Percentiles rank a stretch among this genome's conserved stretches.
phyloP scores from a whole-genome alignment of 2,329 filamentous ascomycete species.

The Dactylellina parvicollis region DNA sequence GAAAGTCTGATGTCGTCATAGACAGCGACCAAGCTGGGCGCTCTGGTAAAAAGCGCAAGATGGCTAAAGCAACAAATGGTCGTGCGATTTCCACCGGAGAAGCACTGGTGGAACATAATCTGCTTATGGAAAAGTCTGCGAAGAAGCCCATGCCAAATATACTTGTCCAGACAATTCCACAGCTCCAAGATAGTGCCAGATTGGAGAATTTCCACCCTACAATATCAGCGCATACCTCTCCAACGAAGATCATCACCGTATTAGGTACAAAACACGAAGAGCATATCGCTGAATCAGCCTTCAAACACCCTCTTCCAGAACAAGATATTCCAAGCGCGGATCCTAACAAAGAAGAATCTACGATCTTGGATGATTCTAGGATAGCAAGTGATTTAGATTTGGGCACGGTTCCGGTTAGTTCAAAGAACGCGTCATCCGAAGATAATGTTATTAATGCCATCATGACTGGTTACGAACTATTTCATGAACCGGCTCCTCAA shows the following conservation, averaged over 20 bases:
- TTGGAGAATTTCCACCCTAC: too few relatives aligned
- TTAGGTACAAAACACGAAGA: too few relatives aligned
- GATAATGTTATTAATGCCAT: constrained; percentile 23
- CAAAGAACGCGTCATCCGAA: background rate
- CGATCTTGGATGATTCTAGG: constrained; percentile 23
- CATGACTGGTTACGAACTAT: background rate
- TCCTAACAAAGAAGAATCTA: background rate
- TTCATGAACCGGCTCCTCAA: background rate
- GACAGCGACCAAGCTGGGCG: constrained; percentile 14
- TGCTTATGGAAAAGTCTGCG: background rate
- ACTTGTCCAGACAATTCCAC: too few relatives aligned
- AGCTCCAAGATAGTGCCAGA: too few relatives aligned
- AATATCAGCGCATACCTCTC: too few relatives aligned
- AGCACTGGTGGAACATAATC: background rate
- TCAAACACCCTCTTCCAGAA: too few relatives aligned
- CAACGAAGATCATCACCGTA: too few relatives aligned
- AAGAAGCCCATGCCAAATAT: too few relatives aligned
- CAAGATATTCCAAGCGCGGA: background rate
- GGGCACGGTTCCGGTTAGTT: background rate
- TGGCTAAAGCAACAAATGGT: background rate
- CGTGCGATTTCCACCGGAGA: background rate
- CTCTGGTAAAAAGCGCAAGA: constrained; percentile 40
- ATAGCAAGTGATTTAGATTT: background rate
- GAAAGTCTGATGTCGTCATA: constrained; percentile 42
- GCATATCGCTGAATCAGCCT: too few relatives aligned